Percentiles rank a stretch among this genome's conserved stretches.
These are phyloP conservation scores for Phytophthora chlamydospora DNA, from an alignment of 352 stramenopile species.

Conservation along the genomic window DNA sequence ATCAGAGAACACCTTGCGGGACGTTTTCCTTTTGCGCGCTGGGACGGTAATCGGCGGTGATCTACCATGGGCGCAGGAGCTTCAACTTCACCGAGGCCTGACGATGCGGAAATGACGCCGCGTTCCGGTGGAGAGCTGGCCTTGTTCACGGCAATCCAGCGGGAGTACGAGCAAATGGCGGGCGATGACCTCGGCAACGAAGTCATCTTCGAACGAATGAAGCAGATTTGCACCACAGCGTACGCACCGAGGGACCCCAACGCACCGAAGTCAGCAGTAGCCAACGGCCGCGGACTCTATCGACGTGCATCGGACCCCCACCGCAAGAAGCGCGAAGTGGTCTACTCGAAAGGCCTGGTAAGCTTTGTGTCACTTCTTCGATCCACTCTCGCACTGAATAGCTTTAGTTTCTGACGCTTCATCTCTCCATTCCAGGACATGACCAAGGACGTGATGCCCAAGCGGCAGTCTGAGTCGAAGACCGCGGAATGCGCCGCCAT, in stretches of 20 bases:
- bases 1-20: slow-evolving; percentile 2
- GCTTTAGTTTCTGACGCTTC: background rate
- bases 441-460: slow-evolving; percentile 39
- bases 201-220: slow-evolving; percentile 81
- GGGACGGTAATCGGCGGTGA: background rate
- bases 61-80: slow-evolving; percentile 49
- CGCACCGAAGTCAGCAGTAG: slow-evolving; percentile 22
- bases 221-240: slow-evolving; percentile 56
- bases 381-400: too few relatives aligned
- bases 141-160: slow-evolving; percentile 61
- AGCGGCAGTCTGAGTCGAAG: slow-evolving; percentile 69
- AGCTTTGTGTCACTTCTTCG: background rate
- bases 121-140: slow-evolving; percentile 37
- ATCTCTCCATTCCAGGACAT: slow-evolving; percentile 37
- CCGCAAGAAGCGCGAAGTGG: slow-evolving; percentile 72
- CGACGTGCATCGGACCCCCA: slow-evolving; percentile 60
- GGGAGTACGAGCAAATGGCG: slow-evolving; percentile 73
- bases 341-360: slow-evolving; percentile 80
- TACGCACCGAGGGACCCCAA: slow-evolving; percentile 52
- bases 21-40: background rate
- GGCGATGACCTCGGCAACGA: slow-evolving; percentile 60
- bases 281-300: slow-evolving; percentile 46
- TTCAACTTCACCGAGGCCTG: slow-evolving; percentile 33
- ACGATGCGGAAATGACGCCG: slow-evolving; percentile 18
- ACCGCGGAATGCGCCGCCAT: slow-evolving; percentile 51